Evolutionary conservation across 2,329 filamentous ascomycete species (phyloP).

Genomic region (Xylariales sp.): DNA sequence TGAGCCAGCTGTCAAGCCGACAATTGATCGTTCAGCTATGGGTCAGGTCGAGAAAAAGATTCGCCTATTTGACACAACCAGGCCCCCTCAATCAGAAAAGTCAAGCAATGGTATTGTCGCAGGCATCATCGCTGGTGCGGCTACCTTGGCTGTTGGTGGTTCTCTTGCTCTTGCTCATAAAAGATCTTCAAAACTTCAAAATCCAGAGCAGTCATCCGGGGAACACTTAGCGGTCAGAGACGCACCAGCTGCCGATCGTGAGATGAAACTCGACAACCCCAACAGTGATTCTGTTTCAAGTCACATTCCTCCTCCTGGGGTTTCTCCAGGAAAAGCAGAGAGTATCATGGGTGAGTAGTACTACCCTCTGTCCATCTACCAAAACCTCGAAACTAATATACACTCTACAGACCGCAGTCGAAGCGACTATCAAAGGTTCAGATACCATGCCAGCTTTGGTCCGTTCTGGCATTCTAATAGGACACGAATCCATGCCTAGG

Average conservation of each 20-base stretch:
- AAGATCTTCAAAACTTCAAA: neutral
- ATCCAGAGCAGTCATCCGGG: neutral
- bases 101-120: conserved; percentile 1
- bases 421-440: conserved; percentile 7
- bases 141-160: conserved; percentile 5
- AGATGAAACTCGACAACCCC: too few species aligned
- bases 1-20: too few species aligned
- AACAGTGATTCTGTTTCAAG: too few species aligned
- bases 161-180: conserved; percentile 2
- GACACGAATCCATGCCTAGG: conserved; percentile 6
- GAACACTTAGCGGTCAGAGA: neutral
- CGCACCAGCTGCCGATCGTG: too few species aligned
- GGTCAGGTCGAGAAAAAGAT: too few species aligned
- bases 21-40: too few species aligned
- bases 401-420: conserved; percentile 5
- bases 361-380: too few species aligned
- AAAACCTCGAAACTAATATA: too few species aligned
- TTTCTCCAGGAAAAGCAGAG: conserved; percentile 4
- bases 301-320: conserved; percentile 1
- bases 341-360: too few species aligned
- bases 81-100: too few species aligned
- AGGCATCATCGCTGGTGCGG: conserved; percentile 5
- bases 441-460: conserved; percentile 9
- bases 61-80: too few species aligned
- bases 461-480: conserved; percentile 11